Base-by-base conservation (phyloP, 176 grass and related monocot genomes). In the Oryza meridionalis region DNA sequence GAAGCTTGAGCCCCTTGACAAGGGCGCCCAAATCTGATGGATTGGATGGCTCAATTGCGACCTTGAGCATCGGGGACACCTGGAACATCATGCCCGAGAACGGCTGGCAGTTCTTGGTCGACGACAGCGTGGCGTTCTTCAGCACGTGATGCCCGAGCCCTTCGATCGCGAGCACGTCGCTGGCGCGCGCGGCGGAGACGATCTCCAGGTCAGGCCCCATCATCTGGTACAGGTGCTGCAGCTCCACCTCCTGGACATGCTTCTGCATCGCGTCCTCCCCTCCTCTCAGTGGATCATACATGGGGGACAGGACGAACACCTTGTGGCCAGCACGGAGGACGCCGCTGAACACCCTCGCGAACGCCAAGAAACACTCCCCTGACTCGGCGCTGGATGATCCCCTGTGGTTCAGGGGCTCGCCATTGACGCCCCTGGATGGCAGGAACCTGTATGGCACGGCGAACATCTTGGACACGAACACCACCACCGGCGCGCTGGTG, bases 391-490 rank as follows among this genome's bases (percentile, higher is more conserved):
- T 61, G 31, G 45, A 7, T 25, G 45, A 7, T 25, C 75, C 87
- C 73, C 73, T 67, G 49, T 81, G 90, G 65, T 78, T 86, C 78
- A 94, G 49, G 49, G 73, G 38, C 69, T 91, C 92, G 6, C 92
- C 86, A 6, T 87, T 31, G 38, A 83, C 63, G 43, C 89, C 92
- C 22, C 78, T 92, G 50, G 68, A 69, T 55, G 95, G 95, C 59
- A 97, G 73, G 51, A 77, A 83, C 79, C 91, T 92, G 74, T 81
- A 82, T 69, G 86, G 88, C 71, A 97, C 76, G 3, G 88, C 88
- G 91, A 94, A 94, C 95, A 97, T 97, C 86, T 97, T 97, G 2
- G 92, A 98, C 69, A 98, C 90, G 26, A 93, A 98, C 40, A 94
- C 95, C 15, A 98, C 84, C 33, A 90, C 76, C 15, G 92, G 95